Evolutionary conservation across 2,329 filamentous ascomycete species (phyloP).

Genomic region (Arthrocladium fulminans): DNA sequence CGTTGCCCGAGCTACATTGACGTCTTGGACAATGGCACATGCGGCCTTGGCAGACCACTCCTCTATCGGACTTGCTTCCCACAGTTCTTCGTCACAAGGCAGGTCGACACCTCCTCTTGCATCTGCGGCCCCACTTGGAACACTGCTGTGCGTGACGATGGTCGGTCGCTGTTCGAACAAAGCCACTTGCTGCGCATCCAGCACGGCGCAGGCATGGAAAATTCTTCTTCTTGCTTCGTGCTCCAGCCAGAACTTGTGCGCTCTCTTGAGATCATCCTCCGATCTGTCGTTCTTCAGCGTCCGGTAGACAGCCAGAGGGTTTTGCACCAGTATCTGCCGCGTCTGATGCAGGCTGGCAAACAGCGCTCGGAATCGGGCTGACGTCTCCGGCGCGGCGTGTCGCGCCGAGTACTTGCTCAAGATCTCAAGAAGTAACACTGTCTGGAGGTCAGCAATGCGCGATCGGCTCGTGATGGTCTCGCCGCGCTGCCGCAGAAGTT

Average conservation of each 20-base stretch:
- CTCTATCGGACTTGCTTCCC: constrained; percentile 25
- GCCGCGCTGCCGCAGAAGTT: constrained; percentile 24
- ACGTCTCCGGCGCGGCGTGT: constrained; percentile 27
- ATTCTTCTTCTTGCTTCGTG: constrained; percentile 29
- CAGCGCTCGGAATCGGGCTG: constrained; percentile 27
- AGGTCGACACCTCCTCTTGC: constrained; percentile 23
- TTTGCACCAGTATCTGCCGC: constrained; percentile 24
- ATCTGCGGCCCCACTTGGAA: not conserved
- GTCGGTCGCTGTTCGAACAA: constrained; percentile 28
- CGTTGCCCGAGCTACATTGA: not conserved
- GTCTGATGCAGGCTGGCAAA: constrained; percentile 28
- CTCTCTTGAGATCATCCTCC: constrained; percentile 23
- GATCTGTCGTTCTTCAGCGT: constrained; percentile 23
- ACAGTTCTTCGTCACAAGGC: constrained; percentile 27
- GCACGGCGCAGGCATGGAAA: constrained; percentile 28
- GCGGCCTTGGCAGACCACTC: constrained; percentile 24
- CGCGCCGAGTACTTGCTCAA: constrained; percentile 28
- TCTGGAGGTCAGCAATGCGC: constrained; percentile 28
- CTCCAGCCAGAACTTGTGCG: constrained; percentile 30
- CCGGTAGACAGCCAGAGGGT: constrained; percentile 26
- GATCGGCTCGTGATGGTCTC: constrained; percentile 28
- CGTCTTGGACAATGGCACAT: not conserved
- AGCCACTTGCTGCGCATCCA: constrained; percentile 27
- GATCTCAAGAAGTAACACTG: constrained; percentile 29
- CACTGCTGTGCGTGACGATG: constrained; percentile 12